These are phyloP conservation scores for Syncephalastrum contaminatum DNA, from an alignment of 371 early-diverging fungal species.

Conservation along the genomic window DNA sequence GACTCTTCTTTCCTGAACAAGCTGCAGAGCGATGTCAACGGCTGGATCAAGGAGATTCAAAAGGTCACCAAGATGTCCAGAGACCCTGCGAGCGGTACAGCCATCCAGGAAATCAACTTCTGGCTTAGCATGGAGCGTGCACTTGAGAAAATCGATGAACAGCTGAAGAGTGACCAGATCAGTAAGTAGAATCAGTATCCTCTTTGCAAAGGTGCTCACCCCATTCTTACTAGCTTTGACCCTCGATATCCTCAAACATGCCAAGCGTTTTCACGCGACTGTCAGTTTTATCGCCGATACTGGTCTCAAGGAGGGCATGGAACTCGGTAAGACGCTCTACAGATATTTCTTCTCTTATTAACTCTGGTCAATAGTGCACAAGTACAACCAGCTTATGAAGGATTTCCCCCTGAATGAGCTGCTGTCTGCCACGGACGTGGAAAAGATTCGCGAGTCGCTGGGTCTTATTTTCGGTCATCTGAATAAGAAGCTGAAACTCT, in stretches of 20 bases:
- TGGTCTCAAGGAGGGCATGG: conserved; percentile 92
- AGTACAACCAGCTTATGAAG: conserved; percentile 97
- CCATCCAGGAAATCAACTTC: conserved; percentile 97
- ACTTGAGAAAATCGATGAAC: conserved; percentile 90
- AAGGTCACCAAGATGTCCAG: conserved; percentile 94
- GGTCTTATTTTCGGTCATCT: conserved; percentile 89
- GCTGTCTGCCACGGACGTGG: conserved; percentile 90
- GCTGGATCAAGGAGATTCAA: conserved; percentile 99
- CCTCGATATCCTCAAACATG: conserved; percentile 91
- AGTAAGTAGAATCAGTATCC: conserved; percentile 34
- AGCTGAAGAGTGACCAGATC: conserved; percentile 91
- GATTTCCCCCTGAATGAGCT: conserved; percentile 98
- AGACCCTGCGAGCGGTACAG: conserved; percentile 91
- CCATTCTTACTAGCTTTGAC: conserved; percentile 63
- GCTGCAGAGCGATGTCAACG: conserved; percentile 94
- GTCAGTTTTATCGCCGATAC: conserved; percentile 98
- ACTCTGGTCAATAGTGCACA: conserved; percentile 59
- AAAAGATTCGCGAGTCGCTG: conserved; percentile 80
- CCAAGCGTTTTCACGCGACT: conserved; percentile 98
- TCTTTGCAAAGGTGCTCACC: not conserved
- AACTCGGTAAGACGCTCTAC: conserved; percentile 54
- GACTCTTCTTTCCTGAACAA: conserved; percentile 91
- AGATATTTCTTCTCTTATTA: not conserved
- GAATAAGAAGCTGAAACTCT: conserved; percentile 94
- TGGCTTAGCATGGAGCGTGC: conserved; percentile 97